These are phyloP conservation scores for Trametes pubescens DNA, from an alignment of 1,284 basidiomycete genomes.

Conservation along the genomic window DNA sequence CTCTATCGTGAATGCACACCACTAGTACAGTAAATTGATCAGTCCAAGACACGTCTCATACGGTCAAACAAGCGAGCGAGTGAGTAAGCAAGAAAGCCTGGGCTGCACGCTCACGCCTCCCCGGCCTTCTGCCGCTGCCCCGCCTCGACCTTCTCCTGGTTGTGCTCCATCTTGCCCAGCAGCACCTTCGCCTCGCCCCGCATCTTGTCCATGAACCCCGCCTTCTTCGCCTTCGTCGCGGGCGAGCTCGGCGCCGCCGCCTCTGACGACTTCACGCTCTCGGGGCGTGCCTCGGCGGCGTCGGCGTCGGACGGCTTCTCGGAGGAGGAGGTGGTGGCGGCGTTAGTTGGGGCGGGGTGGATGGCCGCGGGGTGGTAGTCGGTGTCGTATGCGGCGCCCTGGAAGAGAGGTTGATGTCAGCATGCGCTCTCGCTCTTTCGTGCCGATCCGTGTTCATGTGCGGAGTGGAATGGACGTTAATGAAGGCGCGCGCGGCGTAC, in stretches of 20 bases:
- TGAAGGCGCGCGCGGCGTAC: constrained; percentile 5
- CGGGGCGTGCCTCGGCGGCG: background rate
- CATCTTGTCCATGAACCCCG: constrained; percentile 58
- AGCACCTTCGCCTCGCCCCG: constrained; percentile 63
- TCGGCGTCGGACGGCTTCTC: constrained; percentile 17
- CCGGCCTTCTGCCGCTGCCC: constrained; percentile 49
- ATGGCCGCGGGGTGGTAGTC: constrained; percentile 44
- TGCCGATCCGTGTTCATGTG: too few species aligned
- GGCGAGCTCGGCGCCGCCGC: too few species aligned
- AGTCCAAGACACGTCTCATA: too few species aligned
- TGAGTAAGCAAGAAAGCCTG: too few species aligned
- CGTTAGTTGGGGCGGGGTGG: constrained; percentile 34
- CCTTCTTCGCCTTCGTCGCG: constrained; percentile 41
- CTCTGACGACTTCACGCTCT: too few species aligned
- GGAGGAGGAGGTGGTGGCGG: constrained; percentile 13
- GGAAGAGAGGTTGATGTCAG: constrained; percentile 12
- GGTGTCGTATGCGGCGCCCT: constrained; percentile 39
- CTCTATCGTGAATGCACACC: constrained; percentile 1
- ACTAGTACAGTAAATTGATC: background rate
- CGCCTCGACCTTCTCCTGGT: constrained; percentile 57
- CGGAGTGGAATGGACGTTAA: background rate
- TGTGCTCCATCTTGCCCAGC: constrained; percentile 56
- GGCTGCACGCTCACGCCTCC: constrained; percentile 12
- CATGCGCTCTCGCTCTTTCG: background rate
- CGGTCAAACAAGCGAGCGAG: too few species aligned